Evolutionary conservation across 495 filamentous ascomycete genomes (phyloP).

Genomic region (Xylaria telfairii): DNA sequence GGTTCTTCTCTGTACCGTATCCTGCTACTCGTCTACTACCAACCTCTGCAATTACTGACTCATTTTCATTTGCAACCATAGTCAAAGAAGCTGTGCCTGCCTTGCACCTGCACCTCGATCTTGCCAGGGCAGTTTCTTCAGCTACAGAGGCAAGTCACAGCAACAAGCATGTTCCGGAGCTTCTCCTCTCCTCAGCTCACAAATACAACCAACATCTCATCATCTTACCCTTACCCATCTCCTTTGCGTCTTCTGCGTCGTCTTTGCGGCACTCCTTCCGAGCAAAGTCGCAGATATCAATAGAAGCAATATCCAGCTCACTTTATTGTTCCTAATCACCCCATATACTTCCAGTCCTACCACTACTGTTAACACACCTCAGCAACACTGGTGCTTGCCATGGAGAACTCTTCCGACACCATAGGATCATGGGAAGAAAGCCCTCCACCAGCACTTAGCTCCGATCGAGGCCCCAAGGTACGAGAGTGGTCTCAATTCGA

Average conservation of each 20-base stretch:
- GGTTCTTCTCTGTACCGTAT: neutral
- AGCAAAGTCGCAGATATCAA: neutral
- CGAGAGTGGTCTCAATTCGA: slow-evolving; percentile 28
- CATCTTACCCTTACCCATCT: neutral
- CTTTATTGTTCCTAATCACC: neutral
- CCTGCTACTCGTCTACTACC: neutral
- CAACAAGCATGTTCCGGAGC: neutral
- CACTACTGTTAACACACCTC: neutral
- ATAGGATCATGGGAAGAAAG: neutral
- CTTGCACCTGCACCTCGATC: neutral
- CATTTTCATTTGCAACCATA: neutral
- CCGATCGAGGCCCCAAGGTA: slow-evolving; percentile 1
- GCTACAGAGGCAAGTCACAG: neutral
- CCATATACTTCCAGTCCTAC: neutral
- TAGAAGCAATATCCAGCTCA: neutral
- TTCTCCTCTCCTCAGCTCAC: neutral
- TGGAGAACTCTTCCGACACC: slow-evolving; percentile 4
- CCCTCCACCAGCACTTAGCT: neutral
- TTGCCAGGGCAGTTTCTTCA: neutral
- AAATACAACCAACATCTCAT: too few relatives aligned
- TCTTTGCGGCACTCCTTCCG: neutral
- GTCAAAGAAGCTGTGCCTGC: neutral
- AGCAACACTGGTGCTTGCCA: neutral
- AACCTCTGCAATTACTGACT: neutral
- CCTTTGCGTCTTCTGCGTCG: neutral